These are phyloP conservation scores for Chrysosphaeria jannelii DNA, from an alignment of 2,329 filamentous ascomycete species.

Conservation along the genomic window DNA sequence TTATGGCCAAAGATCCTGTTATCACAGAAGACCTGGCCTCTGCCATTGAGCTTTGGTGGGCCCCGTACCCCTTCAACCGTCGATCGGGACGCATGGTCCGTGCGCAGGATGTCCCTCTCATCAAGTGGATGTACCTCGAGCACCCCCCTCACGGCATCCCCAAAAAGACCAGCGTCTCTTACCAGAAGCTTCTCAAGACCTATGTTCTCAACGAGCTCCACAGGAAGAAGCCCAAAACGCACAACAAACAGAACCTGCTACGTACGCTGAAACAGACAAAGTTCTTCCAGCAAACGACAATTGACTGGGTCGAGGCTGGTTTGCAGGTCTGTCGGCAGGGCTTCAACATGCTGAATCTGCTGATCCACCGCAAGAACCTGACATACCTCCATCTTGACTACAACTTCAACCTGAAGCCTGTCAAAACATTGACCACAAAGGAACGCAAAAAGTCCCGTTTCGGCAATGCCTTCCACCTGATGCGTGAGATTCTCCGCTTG, in stretches of 20 bases:
- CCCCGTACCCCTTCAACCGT: conserved; percentile 81
- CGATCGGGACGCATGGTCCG: conserved; percentile 88
- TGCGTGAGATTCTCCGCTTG: conserved; percentile 85
- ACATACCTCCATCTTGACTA: conserved; percentile 97
- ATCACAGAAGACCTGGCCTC: conserved; percentile 71
- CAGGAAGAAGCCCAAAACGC: conserved; percentile 80
- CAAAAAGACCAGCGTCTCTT: conserved; percentile 91
- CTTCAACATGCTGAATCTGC: conserved; percentile 94
- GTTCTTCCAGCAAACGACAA: conserved; percentile 97
- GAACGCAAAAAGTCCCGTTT: conserved; percentile 98
- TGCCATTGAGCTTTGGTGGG: conserved; percentile 93
- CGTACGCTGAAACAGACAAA: conserved; percentile 82
- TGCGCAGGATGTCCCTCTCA: conserved; percentile 81
- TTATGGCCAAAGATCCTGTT: conserved; percentile 66
- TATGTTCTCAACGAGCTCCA: conserved; percentile 92
- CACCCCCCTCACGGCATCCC: conserved; percentile 69
- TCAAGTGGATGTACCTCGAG: conserved; percentile 97
- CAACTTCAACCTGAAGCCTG: conserved; percentile 97
- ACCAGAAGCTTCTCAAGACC: conserved; percentile 90
- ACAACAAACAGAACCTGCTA: conserved; percentile 80
- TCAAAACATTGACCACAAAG: conserved; percentile 95
- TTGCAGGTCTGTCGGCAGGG: conserved; percentile 93
- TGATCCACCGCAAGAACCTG: conserved; percentile 94
- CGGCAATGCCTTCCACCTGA: conserved; percentile 94
- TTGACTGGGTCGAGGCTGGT: conserved; percentile 97